Conservation (phyloP, 2,329 filamentous ascomycete species). For the Pestalotiopsis sp. region DNA sequence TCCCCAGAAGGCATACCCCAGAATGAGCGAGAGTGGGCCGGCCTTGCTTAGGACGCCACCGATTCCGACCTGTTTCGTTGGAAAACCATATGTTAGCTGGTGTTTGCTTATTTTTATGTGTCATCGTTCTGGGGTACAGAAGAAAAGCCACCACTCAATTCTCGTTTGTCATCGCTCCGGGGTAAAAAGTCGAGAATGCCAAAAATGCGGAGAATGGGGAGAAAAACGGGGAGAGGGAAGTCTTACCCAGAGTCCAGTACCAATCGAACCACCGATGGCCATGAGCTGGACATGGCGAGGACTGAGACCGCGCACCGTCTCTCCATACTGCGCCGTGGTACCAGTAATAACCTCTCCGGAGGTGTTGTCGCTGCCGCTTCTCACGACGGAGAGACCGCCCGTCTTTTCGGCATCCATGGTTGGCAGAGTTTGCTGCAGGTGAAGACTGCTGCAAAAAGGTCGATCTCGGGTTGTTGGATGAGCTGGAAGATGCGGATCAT, state of each 20-base stretch:
- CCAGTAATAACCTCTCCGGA: slow-evolving; percentile 14
- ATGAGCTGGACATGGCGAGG: slow-evolving; percentile 51
- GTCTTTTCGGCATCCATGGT: slow-evolving; percentile 6
- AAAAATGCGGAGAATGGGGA: background rate
- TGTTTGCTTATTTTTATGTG: background rate
- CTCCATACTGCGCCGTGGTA: slow-evolving; percentile 8
- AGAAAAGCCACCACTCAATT: background rate
- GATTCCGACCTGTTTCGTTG: slow-evolving; percentile 37
- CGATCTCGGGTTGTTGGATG: background rate
- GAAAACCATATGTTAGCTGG: background rate
- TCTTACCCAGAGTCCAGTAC: slow-evolving; percentile 43
- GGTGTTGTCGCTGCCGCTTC: slow-evolving; percentile 1
- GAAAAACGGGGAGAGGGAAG: background rate
- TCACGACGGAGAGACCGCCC: slow-evolving; percentile 2
- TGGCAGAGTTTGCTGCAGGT: background rate
- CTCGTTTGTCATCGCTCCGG: slow-evolving; percentile 6
- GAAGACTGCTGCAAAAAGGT: background rate
- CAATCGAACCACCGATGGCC: slow-evolving; percentile 51
- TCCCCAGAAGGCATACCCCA: slow-evolving; percentile 48
- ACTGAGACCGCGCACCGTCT: slow-evolving; percentile 27
- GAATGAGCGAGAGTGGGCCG: slow-evolving; percentile 45
- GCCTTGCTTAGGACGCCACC: slow-evolving; percentile 43
- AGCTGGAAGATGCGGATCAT: background rate
- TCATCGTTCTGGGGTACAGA: background rate
- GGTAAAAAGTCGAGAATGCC: background rate